Percentiles rank a stretch among this genome's conserved stretches.
Conservation (phyloP, 306 rosid genomes). For the Vigna reflexopilosa region DNA sequence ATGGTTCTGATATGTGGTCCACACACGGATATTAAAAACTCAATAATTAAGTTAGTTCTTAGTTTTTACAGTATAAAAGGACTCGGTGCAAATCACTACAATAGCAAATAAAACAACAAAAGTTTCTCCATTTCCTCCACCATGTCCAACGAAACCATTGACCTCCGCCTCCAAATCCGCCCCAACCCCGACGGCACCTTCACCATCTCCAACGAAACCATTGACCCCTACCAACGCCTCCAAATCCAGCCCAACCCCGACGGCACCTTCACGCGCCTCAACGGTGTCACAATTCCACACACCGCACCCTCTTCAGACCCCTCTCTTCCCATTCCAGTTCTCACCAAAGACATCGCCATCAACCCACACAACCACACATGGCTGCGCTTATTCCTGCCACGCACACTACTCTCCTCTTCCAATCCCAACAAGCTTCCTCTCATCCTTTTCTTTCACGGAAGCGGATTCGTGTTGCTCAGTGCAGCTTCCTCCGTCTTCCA, state of each 20-base stretch:
- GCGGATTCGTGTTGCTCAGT: conserved; percentile 46
- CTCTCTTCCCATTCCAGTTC: conserved; percentile 30
- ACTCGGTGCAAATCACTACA: too few relatives aligned
- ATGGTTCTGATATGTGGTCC: too few relatives aligned
- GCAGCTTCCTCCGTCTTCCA: conserved; percentile 47
- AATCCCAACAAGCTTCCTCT: background rate
- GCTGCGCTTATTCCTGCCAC: conserved; percentile 54
- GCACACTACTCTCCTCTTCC: background rate
- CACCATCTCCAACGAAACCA: background rate
- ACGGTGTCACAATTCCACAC: background rate
- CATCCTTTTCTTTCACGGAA: conserved; percentile 54
- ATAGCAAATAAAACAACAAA: too few relatives aligned
- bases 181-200: background rate
- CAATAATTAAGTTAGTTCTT: too few relatives aligned
- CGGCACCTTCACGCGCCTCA: conserved; percentile 45
- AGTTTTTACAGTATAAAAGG: too few relatives aligned
- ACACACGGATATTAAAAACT: too few relatives aligned
- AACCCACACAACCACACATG: conserved; percentile 52
- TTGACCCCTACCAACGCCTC: conserved; percentile 32
- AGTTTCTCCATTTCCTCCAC: too few relatives aligned
- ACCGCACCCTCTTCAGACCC: conserved; percentile 36
- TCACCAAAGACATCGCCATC: conserved; percentile 53
- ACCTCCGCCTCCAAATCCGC: too few relatives aligned
- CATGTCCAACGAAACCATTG: too few relatives aligned
- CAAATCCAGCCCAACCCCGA: conserved; percentile 40